Evolutionary conservation across 306 rosid genomes (phyloP).

Genomic region (Alnus rubra): DNA sequence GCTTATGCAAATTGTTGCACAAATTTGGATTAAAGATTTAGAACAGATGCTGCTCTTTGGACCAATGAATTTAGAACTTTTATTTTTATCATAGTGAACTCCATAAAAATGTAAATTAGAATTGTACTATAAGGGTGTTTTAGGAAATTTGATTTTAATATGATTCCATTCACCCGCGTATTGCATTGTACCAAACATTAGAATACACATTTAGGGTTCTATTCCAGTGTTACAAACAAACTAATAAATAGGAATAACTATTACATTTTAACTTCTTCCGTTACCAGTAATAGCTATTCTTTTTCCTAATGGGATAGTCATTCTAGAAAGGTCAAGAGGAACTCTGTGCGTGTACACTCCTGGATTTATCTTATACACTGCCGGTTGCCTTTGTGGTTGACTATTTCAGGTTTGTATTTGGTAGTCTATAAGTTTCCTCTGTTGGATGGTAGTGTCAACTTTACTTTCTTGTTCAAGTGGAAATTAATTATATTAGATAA

Average conservation of each 20-base stretch:
- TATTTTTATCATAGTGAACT: not conserved
- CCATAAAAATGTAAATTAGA: too few species aligned
- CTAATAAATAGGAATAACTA: too few species aligned
- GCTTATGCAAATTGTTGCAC: not conserved
- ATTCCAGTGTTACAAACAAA: too few species aligned
- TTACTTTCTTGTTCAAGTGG: constrained; percentile 23
- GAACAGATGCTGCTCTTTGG: not conserved
- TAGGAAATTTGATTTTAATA: too few species aligned
- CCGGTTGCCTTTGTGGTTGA: not conserved
- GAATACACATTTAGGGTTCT: too few species aligned
- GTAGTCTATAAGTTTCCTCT: not conserved
- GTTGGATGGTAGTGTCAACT: constrained; percentile 2
- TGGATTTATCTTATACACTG: not conserved
- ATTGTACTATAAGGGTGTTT: too few species aligned
- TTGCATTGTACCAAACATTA: too few species aligned
- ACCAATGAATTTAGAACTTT: not conserved
- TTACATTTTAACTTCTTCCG: too few species aligned
- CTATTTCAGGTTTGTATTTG: not conserved
- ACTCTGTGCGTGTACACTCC: not conserved
- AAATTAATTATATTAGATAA: constrained; percentile 15
- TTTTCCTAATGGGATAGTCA: too few species aligned
- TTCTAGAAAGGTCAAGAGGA: not conserved
- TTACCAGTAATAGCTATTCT: too few species aligned
- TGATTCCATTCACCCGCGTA: too few species aligned
- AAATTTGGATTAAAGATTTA: not conserved